Percentiles rank a stretch among this genome's conserved stretches.
phyloP scores from a whole-genome alignment of 345 rosid genomes.

The Linum tenue region DNA sequence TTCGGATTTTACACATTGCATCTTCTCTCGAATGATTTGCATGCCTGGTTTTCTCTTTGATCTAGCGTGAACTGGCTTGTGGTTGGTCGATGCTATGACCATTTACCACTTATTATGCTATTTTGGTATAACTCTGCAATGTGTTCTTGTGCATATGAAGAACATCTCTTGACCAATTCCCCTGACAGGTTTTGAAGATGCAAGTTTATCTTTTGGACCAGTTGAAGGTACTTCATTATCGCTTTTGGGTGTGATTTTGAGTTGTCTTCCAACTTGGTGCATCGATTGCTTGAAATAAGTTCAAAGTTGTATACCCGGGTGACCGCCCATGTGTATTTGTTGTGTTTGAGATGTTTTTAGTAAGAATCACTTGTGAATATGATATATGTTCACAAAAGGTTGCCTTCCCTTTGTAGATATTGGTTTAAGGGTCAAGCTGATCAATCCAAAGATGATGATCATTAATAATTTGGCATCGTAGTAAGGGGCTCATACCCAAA shows the following conservation, averaged over 20 bases:
- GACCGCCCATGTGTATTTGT: too few relatives aligned
- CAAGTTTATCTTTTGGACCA: slow-evolving; percentile 78
- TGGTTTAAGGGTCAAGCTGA: too few relatives aligned
- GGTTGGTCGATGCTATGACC: background rate
- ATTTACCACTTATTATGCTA: too few relatives aligned
- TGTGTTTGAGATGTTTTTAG: too few relatives aligned
- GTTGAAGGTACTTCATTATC: slow-evolving; percentile 58
- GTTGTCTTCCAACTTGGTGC: background rate
- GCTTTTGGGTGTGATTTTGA: background rate
- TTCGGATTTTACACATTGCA: background rate
- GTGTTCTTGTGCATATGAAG: background rate
- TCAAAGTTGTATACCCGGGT: too few relatives aligned
- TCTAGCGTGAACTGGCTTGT: background rate
- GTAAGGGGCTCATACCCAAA: background rate
- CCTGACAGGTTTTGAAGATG: slow-evolving; percentile 78
- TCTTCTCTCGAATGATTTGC: background rate
- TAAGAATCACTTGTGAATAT: too few relatives aligned
- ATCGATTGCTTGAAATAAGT: too few relatives aligned
- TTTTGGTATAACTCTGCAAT: background rate
- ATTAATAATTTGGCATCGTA: background rate
- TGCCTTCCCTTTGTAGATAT: too few relatives aligned
- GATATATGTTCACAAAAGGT: too few relatives aligned
- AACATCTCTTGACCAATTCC: background rate
- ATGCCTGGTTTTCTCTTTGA: background rate
- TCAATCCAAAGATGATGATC: too few relatives aligned